A percentile compares a stretch with the other conserved stretches of the same genome.
phyloP scores from a whole-genome alignment of 495 filamentous ascomycete genomes.

The Penicillium atrosanguineum region DNA sequence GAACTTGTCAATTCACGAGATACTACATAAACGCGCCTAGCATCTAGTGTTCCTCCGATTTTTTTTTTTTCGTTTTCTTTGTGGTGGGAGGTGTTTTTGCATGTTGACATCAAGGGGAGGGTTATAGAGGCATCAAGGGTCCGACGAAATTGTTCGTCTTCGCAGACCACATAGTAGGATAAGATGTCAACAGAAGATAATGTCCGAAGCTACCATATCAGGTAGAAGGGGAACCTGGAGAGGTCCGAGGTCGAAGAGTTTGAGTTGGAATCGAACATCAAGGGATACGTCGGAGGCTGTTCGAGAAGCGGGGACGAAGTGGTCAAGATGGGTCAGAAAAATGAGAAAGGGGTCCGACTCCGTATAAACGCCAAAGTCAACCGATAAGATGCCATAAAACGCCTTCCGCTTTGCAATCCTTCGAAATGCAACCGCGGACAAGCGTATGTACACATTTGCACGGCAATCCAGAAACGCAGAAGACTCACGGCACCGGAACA shows the following conservation, averaged over 20 bases:
- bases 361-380: slow-evolving; percentile 20
- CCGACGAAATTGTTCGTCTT: neutral
- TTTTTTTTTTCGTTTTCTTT: slow-evolving; percentile 16
- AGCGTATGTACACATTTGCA: slow-evolving; percentile 20
- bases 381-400: slow-evolving; percentile 18
- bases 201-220: neutral
- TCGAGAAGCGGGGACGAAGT: neutral
- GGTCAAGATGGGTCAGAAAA: neutral
- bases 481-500: slow-evolving; percentile 12
- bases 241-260: neutral
- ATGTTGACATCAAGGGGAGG: neutral
- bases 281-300: neutral
- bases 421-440: slow-evolving; percentile 10
- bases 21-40: slow-evolving; percentile 18
- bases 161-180: neutral
- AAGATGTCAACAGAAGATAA: slow-evolving; percentile 4
- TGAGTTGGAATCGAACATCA: neutral
- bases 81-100: slow-evolving; percentile 3
- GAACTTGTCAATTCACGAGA: slow-evolving; percentile 33
- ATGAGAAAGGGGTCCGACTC: slow-evolving; percentile 5
- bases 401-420: slow-evolving; percentile 18
- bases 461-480: slow-evolving; percentile 10
- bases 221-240: neutral
- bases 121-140: too few species aligned
- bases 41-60: slow-evolving; percentile 34